Evolutionary conservation across 306 rosid genomes (phyloP), one percentile per base, ranked within the genome.

Genomic region (Rosa lucieae): DNA sequence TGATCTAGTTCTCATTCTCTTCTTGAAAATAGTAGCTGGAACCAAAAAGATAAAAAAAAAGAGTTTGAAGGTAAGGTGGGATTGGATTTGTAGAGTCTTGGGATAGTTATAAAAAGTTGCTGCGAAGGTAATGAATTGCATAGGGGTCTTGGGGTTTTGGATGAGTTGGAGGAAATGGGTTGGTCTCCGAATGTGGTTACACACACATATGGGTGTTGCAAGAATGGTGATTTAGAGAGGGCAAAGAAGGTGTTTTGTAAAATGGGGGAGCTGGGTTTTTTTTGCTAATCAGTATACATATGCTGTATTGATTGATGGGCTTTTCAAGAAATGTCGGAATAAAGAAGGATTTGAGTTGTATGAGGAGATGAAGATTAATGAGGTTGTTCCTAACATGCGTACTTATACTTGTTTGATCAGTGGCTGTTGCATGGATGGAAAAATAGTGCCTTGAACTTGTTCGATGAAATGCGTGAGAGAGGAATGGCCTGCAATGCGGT

Each of bases 121-220:
- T 93, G 94, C 55, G 92, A 90, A 75, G 81, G 79, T 66, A 88
- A 92, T 49, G 91, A 88, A 67, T 80, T 94, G 82, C 80, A 75
- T 61, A 84, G 72, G 76, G 89, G 97, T 55, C 89, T 86, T 82
- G 83, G 80, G 74, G 86, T 90, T 83, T 75, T 92, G 77, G 89
- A 42, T 67, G 87, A 83, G 79, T 46, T 88, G 87, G 84, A 79
- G 72, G 79, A 72, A 65, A 46, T 78, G 73, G 87, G 89, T 43
- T 59, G 81, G 82, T 76, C 92, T 84, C 90, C 90, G 11, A 90
- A 90, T 79, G 90, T 87, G 79, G 94, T 89, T 51, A 86, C 89
- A 72, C 89, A 82, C 77, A 87, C 98, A 88, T 94, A 90, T 65
- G 98, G 96, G 58, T 94, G 90, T 73, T 92, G 94, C 84, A 92